Evolutionary conservation across 1,139 yeast species (phyloP).

Genomic region (Kodamaea ohmeri): DNA sequence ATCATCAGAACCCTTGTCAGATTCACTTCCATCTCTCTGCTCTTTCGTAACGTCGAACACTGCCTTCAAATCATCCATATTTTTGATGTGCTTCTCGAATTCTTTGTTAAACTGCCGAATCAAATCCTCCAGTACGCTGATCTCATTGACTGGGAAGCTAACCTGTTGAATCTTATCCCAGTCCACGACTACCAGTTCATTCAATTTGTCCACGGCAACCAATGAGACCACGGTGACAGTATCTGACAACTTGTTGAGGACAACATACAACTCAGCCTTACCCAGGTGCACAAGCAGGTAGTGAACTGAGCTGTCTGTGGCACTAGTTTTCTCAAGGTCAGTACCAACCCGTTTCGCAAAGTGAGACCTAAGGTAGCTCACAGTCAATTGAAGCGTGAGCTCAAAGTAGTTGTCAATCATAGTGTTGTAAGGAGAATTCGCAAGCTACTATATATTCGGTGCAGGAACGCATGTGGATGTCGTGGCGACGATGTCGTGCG

Average conservation of each 20-base stretch:
- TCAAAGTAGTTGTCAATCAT: conserved; percentile 25
- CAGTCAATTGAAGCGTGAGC: conserved; percentile 26
- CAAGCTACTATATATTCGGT: too few relatives aligned
- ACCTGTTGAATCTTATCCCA: conserved; percentile 21
- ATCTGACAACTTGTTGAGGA: conserved; percentile 16
- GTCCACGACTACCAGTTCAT: conserved; percentile 24
- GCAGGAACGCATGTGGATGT: too few relatives aligned
- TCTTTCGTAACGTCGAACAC: conserved; percentile 7
- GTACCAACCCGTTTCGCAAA: conserved; percentile 12
- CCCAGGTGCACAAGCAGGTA: conserved; percentile 13
- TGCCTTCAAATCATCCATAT: conserved; percentile 10
- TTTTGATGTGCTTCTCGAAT: conserved; percentile 9
- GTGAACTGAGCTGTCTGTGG: conserved; percentile 18
- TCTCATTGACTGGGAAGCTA: conserved; percentile 28
- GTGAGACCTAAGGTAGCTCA: conserved; percentile 25
- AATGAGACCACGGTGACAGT: conserved; percentile 18
- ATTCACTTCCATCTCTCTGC: neutral
- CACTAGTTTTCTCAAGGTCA: conserved; percentile 11
- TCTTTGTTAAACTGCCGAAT: conserved; percentile 23
- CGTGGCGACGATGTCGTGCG: too few relatives aligned
- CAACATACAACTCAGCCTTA: conserved; percentile 13
- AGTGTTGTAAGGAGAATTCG: conserved; percentile 1
- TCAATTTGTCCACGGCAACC: conserved; percentile 17
- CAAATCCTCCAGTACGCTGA: conserved; percentile 24
- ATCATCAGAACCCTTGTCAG: neutral